Conservation (phyloP, 2,329 filamentous ascomycete genomes). For the Akanthomyces lecanii region DNA sequence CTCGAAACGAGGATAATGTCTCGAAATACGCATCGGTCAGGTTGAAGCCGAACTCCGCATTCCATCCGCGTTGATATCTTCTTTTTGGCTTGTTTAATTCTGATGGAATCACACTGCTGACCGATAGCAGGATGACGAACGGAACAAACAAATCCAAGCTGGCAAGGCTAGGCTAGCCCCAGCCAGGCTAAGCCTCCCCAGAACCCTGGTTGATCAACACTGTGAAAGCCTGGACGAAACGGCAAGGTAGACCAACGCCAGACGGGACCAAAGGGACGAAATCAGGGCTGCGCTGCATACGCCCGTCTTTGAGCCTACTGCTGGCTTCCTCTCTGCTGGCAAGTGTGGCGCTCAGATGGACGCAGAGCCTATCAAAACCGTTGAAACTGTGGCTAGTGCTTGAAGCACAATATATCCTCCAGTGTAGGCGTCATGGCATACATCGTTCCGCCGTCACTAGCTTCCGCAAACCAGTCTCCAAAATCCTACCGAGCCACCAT, state of each 20-base stretch:
- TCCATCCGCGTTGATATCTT: not conserved
- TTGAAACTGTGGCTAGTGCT: not conserved
- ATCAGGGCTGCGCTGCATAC: not conserved
- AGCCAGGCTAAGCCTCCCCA: not conserved
- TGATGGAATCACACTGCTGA: not conserved
- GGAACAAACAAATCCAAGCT: not conserved
- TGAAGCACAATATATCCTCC: not conserved
- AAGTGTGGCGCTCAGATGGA: not conserved
- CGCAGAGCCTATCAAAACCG: not conserved
- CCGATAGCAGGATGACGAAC: not conserved
- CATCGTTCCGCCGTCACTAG: not conserved
- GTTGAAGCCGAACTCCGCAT: not conserved
- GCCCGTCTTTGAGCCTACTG: not conserved
- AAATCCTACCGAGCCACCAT: too few relatives aligned
- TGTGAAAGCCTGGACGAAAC: not conserved
- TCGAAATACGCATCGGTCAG: not conserved
- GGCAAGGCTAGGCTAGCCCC: not conserved
- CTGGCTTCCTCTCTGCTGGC: not conserved
- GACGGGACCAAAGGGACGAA: not conserved
- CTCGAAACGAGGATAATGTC: not conserved
- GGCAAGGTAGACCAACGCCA: not conserved
- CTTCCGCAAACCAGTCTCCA: not conserved
- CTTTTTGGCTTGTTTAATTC: not conserved
- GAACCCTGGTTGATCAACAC: constrained; percentile 5
- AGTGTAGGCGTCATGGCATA: not conserved